These are phyloP conservation scores for Cryptococcus maquisensis DNA, from an alignment of 1,284 basidiomycete genomes.

Conservation along the genomic window DNA sequence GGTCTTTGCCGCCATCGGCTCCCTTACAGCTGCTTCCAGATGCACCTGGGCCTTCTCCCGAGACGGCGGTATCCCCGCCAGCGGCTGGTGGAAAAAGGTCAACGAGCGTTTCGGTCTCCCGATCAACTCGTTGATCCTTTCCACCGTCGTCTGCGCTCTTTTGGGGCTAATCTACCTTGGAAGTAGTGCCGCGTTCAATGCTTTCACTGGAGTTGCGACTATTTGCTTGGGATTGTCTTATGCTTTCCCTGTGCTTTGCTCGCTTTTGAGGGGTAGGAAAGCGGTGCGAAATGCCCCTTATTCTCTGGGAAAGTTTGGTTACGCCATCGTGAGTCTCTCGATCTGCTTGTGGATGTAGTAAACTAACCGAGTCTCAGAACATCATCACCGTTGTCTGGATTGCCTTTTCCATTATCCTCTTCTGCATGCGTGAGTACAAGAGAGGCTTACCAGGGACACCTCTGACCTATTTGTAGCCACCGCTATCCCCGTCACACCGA, in stretches of 20 bases:
- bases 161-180: constrained; percentile 49
- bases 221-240: constrained; percentile 47
- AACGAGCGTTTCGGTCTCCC: constrained; percentile 47
- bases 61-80: constrained; percentile 50
- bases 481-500: constrained; percentile 43
- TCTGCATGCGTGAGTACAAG: constrained; percentile 47
- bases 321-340: constrained; percentile 29
- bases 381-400: constrained; percentile 50
- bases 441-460: neutral
- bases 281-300: constrained; percentile 45
- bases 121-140: constrained; percentile 47
- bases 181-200: constrained; percentile 38
- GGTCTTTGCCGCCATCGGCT: constrained; percentile 51
- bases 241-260: constrained; percentile 48
- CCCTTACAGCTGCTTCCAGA: constrained; percentile 50
- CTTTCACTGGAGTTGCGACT: constrained; percentile 41
- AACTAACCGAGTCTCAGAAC: constrained; percentile 34
- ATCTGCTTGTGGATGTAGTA: neutral
- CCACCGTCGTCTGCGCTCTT: constrained; percentile 47
- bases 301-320: constrained; percentile 49
- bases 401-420: constrained; percentile 49
- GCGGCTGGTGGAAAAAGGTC: constrained; percentile 45
- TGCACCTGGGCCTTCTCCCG: constrained; percentile 51
- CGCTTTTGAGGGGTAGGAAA: constrained; percentile 39
- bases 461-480: constrained; percentile 26